phyloP scores from a whole-genome alignment of 257 asterid genomes.

The Solanum acaule region DNA sequence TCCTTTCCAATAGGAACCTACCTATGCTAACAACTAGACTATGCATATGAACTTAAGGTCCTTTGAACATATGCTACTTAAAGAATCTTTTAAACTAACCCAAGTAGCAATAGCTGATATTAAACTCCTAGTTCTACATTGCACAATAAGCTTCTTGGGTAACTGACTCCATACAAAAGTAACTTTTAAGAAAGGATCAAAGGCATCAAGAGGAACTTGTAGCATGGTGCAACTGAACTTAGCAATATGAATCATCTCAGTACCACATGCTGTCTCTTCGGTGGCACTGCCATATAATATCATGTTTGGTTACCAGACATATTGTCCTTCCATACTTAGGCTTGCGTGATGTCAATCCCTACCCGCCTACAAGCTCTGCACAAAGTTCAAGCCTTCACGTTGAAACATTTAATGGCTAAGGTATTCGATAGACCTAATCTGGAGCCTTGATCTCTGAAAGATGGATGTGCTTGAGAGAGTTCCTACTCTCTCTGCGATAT shows the following conservation, averaged over 20 bases:
- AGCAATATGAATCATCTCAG: background rate
- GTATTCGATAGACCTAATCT: background rate
- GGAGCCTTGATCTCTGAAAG: background rate
- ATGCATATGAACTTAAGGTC: background rate
- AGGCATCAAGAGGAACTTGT: background rate
- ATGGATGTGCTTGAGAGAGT: background rate
- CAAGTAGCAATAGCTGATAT: background rate
- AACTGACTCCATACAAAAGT: background rate
- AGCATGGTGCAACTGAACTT: background rate
- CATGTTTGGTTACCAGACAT: background rate
- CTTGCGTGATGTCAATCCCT: background rate
- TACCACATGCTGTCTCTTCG: background rate
- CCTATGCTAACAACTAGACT: background rate
- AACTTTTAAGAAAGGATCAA: background rate
- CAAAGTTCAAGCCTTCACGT: background rate
- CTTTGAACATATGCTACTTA: background rate
- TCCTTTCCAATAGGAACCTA: background rate
- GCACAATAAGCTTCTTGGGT: background rate
- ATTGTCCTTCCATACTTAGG: background rate
- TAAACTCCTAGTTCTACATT: background rate
- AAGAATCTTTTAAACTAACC: background rate
- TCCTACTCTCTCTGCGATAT: background rate
- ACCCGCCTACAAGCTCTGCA: background rate
- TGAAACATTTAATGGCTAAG: background rate
- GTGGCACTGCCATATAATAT: background rate